Evolutionary conservation across 163 green algal species (phyloP), one percentile per base, ranked within the genome.

Genomic region (Picocystis sp.): DNA sequence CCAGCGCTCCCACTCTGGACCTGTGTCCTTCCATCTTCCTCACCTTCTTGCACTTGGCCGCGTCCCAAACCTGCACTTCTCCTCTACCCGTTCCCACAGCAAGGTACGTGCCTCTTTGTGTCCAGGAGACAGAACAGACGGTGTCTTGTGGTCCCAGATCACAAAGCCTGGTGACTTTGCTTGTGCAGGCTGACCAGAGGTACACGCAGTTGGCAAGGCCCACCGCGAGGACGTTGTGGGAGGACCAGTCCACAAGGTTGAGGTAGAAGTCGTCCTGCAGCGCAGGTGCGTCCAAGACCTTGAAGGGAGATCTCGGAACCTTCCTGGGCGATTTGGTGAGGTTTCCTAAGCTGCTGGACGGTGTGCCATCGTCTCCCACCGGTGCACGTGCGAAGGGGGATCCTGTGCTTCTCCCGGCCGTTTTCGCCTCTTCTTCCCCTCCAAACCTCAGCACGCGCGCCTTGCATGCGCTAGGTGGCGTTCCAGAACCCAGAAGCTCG

Each of bases 251-350:
- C 53, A 99, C 85, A 21, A 99, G 73, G 72, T 97, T 97, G 50
- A 99, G 76, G 73, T 99, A 99, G 61, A 96, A 99, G 69, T 99
- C 90, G 64, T 99, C 90, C 11, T 84, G 75, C 19, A 99, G 66
- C 0, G 76, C 68, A 1, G 90, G 90, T 0, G 90, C 90, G 70
- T 97, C 89, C 49, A 99, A 62, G 3, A 94, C 86, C 79, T 98
- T 98, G 71, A 93, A 98, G 1, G 90, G 89, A 1, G 82, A 76
- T 14, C 87, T 70, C 2, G 86, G 69, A 35, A 98, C 94, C 50
- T 86, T 89, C 13, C 87, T 72, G 13, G 77, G 73, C 6, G 81
- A 38, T 38, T 38, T 38, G 29, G 29, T 8, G 29, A 38, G 29
- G 29, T 8, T 38, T 12, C 29, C 29, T 38, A 38, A 12, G 29